phyloP scores from a whole-genome alignment of 2,329 filamentous ascomycete species.

The Salinomyces thailandicus region DNA sequence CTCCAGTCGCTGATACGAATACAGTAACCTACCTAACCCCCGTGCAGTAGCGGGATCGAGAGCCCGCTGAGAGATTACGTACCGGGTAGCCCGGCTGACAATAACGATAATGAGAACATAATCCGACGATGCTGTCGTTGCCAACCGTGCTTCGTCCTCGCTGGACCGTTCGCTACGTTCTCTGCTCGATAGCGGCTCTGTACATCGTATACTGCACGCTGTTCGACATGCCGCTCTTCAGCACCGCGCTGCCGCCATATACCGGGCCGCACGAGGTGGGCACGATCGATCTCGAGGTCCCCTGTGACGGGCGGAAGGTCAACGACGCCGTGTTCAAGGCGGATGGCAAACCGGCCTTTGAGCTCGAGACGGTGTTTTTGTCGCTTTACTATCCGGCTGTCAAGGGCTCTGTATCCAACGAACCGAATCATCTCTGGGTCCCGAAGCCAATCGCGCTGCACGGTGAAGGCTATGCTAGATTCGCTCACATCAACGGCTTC shows the following conservation, averaged over 20 bases:
- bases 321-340: constrained; percentile 29
- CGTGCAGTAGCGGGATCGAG: too few relatives aligned
- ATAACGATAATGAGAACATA: too few relatives aligned
- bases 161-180: constrained; percentile 4
- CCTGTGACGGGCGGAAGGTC: constrained; percentile 26
- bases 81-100: too few relatives aligned
- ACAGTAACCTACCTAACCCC: too few relatives aligned
- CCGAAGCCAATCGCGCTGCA: constrained; percentile 34
- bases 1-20: too few relatives aligned
- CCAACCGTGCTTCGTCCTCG: neutral
- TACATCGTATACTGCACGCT: constrained; percentile 22
- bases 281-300: constrained; percentile 34
- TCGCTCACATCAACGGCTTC: constrained; percentile 29
- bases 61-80: too few relatives aligned
- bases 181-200: neutral
- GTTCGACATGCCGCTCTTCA: constrained; percentile 33
- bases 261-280: constrained; percentile 35
- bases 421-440: constrained; percentile 32
- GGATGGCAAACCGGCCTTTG: constrained; percentile 31
- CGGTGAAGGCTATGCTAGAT: constrained; percentile 35
- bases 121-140: neutral
- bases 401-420: constrained; percentile 15
- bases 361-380: constrained; percentile 36
- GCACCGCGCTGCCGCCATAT: constrained; percentile 32
- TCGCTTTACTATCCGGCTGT: constrained; percentile 37